A percentile compares a stretch with the other conserved stretches of the same genome.
Evolutionary conservation across 352 stramenopile genomes (phyloP).

Genomic region (Phytophthora foliorum): DNA sequence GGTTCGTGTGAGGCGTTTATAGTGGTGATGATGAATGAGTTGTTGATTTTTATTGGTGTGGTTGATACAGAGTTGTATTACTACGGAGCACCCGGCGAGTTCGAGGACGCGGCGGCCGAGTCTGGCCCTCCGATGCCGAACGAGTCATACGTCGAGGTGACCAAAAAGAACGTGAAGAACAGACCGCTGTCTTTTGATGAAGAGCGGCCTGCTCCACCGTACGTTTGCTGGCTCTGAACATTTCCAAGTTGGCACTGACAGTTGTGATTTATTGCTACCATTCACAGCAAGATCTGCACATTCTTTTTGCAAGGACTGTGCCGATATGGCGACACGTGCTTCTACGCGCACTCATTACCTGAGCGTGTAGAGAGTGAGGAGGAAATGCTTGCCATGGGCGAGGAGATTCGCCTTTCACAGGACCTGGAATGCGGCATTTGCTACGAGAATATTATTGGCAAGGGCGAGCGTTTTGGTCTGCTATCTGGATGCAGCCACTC

Average conservation of each 20-base stretch:
- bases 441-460: slow-evolving; percentile 80
- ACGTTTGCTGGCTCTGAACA: slow-evolving; percentile 25
- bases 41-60: slow-evolving; percentile 5
- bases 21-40: background rate
- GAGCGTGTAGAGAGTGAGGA: slow-evolving; percentile 52
- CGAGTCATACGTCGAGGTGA: slow-evolving; percentile 66
- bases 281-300: slow-evolving; percentile 76
- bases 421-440: slow-evolving; percentile 90
- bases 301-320: slow-evolving; percentile 87
- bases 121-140: slow-evolving; percentile 35
- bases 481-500: slow-evolving; percentile 83
- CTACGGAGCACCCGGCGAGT: slow-evolving; percentile 80
- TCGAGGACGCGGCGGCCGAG: slow-evolving; percentile 43
- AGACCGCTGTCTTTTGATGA: slow-evolving; percentile 46
- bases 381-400: slow-evolving; percentile 61
- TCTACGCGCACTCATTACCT: slow-evolving; percentile 79
- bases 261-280: slow-evolving; percentile 11
- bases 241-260: slow-evolving; percentile 3
- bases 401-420: slow-evolving; percentile 71
- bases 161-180: slow-evolving; percentile 55
- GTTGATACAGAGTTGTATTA: slow-evolving; percentile 71
- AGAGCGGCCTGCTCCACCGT: slow-evolving; percentile 60
- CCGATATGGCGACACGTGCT: slow-evolving; percentile 83
- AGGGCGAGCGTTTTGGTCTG: slow-evolving; percentile 85
- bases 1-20: slow-evolving; percentile 28